Evolutionary conservation across 768 basidiomycete species (phyloP).

Genomic region (Panellus pusillus): DNA sequence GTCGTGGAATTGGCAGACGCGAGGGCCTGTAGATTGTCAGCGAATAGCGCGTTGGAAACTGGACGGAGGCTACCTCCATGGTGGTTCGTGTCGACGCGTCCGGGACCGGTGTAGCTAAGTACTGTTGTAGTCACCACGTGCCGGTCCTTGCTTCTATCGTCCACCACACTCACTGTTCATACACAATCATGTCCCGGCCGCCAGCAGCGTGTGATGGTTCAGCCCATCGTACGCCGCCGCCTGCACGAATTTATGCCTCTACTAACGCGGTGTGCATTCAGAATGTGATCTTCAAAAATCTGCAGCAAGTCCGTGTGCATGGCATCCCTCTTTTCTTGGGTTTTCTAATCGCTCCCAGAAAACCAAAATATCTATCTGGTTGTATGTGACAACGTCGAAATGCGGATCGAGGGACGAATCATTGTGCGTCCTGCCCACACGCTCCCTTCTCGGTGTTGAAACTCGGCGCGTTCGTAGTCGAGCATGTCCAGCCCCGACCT

Average conservation of each 20-base stretch:
- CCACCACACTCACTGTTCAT: conserved; percentile 4
- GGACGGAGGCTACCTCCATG: conserved; percentile 43
- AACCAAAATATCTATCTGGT: conserved; percentile 86
- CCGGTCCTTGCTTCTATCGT: conserved; percentile 10
- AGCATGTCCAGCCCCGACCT: conserved; percentile 3
- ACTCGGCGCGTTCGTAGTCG: conserved; percentile 15
- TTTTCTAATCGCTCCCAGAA: conserved; percentile 46
- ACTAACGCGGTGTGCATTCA: conserved; percentile 30
- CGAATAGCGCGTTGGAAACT: background rate
- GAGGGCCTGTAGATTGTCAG: conserved; percentile 47
- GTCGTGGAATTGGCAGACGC: conserved; percentile 87
- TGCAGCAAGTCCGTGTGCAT: conserved; percentile 65
- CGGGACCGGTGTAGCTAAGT: conserved; percentile 8
- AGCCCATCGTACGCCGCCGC: conserved; percentile 83
- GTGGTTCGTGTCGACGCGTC: conserved; percentile 40
- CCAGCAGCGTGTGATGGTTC: conserved; percentile 97
- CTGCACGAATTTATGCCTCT: background rate
- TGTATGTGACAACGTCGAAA: conserved; percentile 96
- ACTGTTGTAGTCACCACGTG: conserved; percentile 9
- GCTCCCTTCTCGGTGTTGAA: conserved; percentile 6
- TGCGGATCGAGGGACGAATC: conserved; percentile 95
- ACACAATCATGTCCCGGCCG: conserved; percentile 79
- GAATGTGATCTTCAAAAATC: conserved; percentile 99
- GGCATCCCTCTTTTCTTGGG: background rate
- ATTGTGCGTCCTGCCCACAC: conserved; percentile 61